A percentile compares a stretch with the other conserved stretches of the same genome.
Evolutionary conservation across 2,329 filamentous ascomycete species (phyloP).

Genomic region (Clarireedia paspali): DNA sequence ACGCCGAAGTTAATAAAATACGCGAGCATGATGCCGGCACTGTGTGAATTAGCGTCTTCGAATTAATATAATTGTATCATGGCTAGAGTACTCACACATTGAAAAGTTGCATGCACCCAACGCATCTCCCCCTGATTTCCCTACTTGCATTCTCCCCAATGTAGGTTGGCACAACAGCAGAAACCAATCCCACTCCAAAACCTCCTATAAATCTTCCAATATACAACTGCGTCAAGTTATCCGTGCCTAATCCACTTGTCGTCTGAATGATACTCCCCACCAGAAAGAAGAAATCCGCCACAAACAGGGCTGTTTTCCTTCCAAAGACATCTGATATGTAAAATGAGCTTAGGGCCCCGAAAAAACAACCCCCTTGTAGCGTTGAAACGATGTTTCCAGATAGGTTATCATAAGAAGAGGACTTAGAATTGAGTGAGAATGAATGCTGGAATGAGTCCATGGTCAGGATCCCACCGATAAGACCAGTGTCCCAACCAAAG

Average conservation of each 20-base stretch:
- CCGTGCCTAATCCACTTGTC: slow-evolving; percentile 6
- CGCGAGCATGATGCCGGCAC: slow-evolving; percentile 11
- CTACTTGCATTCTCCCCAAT: slow-evolving; percentile 12
- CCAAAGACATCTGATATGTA: slow-evolving; percentile 27
- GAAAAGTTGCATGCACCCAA: slow-evolving; percentile 14
- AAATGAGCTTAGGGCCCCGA: slow-evolving; percentile 46
- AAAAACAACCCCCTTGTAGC: slow-evolving; percentile 58
- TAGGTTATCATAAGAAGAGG: neutral
- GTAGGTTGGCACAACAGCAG: slow-evolving; percentile 13
- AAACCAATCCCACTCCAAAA: slow-evolving; percentile 12
- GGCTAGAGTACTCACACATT: slow-evolving; percentile 10
- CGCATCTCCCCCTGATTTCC: slow-evolving; percentile 11
- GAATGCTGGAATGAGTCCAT: slow-evolving; percentile 47
- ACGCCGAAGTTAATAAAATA: slow-evolving; percentile 11
- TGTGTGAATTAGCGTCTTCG: neutral
- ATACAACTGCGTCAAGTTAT: slow-evolving; percentile 8
- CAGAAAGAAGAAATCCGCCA: slow-evolving; percentile 9
- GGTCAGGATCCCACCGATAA: slow-evolving; percentile 67
- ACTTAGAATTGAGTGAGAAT: neutral
- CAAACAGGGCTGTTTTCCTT: slow-evolving; percentile 10
- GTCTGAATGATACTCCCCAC: slow-evolving; percentile 8
- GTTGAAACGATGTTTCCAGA: slow-evolving; percentile 47
- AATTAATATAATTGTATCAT: neutral
- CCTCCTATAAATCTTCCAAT: slow-evolving; percentile 11
- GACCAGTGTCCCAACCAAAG: slow-evolving; percentile 59